Conservation (phyloP, 2,329 filamentous ascomycete species). For the Neopestalotiopsis sp. region DNA sequence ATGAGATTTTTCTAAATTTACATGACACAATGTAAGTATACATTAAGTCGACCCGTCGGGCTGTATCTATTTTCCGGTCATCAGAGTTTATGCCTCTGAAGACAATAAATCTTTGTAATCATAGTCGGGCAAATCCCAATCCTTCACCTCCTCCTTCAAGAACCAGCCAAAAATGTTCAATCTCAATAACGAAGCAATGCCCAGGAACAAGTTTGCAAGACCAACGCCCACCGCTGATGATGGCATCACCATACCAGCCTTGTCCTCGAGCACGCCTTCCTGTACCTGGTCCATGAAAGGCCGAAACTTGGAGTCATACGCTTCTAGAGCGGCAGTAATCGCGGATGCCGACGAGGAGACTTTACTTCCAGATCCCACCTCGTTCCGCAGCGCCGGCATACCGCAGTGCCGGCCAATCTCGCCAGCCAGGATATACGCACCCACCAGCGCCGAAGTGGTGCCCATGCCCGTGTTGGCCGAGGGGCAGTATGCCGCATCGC, state of each 20-base stretch:
- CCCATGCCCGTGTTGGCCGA: slow-evolving; percentile 56
- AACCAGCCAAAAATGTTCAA: slow-evolving; percentile 39
- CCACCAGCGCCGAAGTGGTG: slow-evolving; percentile 51
- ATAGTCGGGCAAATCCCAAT: slow-evolving; percentile 45
- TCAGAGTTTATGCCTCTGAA: background rate
- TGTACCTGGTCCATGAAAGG: slow-evolving; percentile 51
- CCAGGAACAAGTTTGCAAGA: slow-evolving; percentile 35
- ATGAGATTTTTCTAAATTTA: background rate
- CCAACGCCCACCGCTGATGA: slow-evolving; percentile 36
- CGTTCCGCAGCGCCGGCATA: background rate
- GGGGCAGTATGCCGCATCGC: slow-evolving; percentile 59
- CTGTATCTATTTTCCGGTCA: background rate
- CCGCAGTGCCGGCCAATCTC: slow-evolving; percentile 44
- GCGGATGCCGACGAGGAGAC: slow-evolving; percentile 16
- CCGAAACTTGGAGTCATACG: slow-evolving; percentile 48
- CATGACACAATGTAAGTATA: background rate
- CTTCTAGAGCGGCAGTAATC: slow-evolving; percentile 39
- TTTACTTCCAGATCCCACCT: background rate
- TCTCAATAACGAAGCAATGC: slow-evolving; percentile 36
- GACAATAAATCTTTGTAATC: slow-evolving; percentile 12
- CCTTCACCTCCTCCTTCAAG: slow-evolving; percentile 36
- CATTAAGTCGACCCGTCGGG: too few relatives aligned
- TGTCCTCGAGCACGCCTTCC: slow-evolving; percentile 24
- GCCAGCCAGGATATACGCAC: slow-evolving; percentile 62
- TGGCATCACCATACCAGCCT: slow-evolving; percentile 29